Evolutionary conservation across 805 yeast genomes (phyloP), one percentile per base, ranked within the genome.

Genomic region (Grigorovia humatica): DNA sequence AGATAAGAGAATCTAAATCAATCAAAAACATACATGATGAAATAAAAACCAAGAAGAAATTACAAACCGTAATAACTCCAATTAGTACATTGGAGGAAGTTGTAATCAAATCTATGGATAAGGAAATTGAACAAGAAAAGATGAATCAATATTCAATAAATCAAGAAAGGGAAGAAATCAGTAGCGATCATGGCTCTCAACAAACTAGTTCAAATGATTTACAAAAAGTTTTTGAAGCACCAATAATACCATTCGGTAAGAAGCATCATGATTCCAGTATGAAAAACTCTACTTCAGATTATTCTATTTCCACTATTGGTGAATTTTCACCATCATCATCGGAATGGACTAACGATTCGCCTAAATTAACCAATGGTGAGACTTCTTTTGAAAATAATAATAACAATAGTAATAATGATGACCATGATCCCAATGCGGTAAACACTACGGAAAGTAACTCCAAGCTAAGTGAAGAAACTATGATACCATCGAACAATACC

Each of bases 311-410:
- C 1, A 64, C 67, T 2, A 73, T 74, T 43, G 78, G 78, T 0
- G 75, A 74, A 13, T 74, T 68, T 58, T 73, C 77, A 2, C 77
- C 78, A 18, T 70, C 74, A 7, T 71, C 76, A 2, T 71, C 75
- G 1, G 77, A 73, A 49, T 65, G 72, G 60, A 68, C 70, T 6
- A 64, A 63, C 52, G 76, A 71, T 40, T 69, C 74, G 8, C 75
- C 75, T 9, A 68, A 64, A 44, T 47, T 56, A 20, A 56, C 47
- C 29, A 55, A 23, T 29, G 48, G 27, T 4, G 45, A 41, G 18
- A 17, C 18, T 38, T n/a, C 32, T 13, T 45, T 43, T 41, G 32
- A 46, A 30, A 30, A 29, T 8, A 32, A 32, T 32, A 32, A 29
- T 18, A 19, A 13, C 15, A 38, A 38, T n/a, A 32, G 15, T 32